Conservation (phyloP, 2,329 filamentous ascomycete species). For the Paecilomyces sp. region DNA sequence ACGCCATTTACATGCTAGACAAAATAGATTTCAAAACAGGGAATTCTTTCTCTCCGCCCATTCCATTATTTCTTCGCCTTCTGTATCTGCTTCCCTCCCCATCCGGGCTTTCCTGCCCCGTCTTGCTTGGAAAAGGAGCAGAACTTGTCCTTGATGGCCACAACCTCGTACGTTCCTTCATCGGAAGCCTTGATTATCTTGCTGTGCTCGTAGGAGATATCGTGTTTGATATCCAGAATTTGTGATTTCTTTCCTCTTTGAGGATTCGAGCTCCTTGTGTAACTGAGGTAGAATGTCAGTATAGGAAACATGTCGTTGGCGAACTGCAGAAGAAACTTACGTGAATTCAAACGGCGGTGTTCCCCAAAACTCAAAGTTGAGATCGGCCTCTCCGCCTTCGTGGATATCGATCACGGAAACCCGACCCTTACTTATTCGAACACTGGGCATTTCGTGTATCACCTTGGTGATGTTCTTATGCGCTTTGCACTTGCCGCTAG, state of each 20-base stretch:
- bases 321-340: constrained; percentile 23
- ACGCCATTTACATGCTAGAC: neutral
- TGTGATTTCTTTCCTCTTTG: constrained; percentile 66
- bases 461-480: constrained; percentile 69
- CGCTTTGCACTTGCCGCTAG: constrained; percentile 74
- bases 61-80: constrained; percentile 7
- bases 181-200: constrained; percentile 80
- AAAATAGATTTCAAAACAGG: neutral
- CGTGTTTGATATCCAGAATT: constrained; percentile 85
- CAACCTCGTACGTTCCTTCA: constrained; percentile 95
- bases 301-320: neutral
- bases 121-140: constrained; percentile 79
- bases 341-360: constrained; percentile 97
- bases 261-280: constrained; percentile 84
- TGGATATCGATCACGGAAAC: constrained; percentile 86
- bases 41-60: constrained; percentile 1
- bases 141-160: constrained; percentile 87
- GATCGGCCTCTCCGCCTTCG: constrained; percentile 88
- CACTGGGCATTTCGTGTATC: constrained; percentile 88
- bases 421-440: constrained; percentile 78
- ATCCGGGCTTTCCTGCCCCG: constrained; percentile 41
- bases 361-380: constrained; percentile 91
- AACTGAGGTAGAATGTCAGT: constrained; percentile 35
- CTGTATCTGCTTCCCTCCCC: constrained; percentile 23
- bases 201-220: constrained; percentile 71